These are phyloP conservation scores for Fusarium verrucosum DNA, from an alignment of 2,329 filamentous ascomycete species.

Conservation along the genomic window DNA sequence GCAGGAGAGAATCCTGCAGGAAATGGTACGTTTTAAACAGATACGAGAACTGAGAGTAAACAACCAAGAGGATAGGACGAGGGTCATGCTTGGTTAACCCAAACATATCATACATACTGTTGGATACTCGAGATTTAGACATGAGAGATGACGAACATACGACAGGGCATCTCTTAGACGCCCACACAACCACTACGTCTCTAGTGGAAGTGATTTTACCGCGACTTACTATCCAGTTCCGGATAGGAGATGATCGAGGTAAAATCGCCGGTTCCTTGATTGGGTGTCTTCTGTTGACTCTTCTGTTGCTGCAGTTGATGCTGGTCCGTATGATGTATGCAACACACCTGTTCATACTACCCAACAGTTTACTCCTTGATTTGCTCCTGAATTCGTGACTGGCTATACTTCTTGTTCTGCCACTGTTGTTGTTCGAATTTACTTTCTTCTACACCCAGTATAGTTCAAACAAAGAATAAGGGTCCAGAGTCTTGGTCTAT, in stretches of 20 bases:
- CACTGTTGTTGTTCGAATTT: not conserved
- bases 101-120: constrained; percentile 10
- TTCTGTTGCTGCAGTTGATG: not conserved
- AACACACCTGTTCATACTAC: not conserved
- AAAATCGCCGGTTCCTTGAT: constrained; percentile 6
- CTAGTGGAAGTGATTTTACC: constrained; percentile 14
- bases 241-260: constrained; percentile 14
- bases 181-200: constrained; percentile 32
- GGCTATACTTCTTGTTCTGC: not conserved
- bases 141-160: constrained; percentile 31
- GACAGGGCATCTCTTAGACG: constrained; percentile 14
- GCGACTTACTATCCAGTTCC: constrained; percentile 3
- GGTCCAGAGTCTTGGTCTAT: constrained; percentile 26
- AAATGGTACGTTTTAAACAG: not conserved
- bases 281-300: not conserved
- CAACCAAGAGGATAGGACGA: not conserved
- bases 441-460: constrained; percentile 18
- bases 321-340: not conserved
- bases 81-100: not conserved
- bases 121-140: constrained; percentile 6
- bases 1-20: not conserved
- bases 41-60: not conserved
- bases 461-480: constrained; percentile 25
- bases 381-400: not conserved
- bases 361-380: not conserved